Evolutionary conservation across 2,329 filamentous ascomycete species (phyloP).

Genomic region (Fusarium coicis): DNA sequence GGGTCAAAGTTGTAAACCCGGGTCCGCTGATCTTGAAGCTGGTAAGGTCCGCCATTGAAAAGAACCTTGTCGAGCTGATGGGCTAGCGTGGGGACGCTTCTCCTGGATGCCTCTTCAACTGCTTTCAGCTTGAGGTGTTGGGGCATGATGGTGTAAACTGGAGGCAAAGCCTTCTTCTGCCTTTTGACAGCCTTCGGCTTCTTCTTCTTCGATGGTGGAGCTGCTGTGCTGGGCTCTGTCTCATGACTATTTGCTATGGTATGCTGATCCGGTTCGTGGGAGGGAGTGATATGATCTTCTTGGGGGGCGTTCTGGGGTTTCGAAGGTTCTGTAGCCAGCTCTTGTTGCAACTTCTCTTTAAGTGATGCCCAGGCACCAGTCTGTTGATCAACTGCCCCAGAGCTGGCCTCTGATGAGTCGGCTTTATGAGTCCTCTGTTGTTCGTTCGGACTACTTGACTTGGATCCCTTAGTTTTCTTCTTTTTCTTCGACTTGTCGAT

Average conservation of each 20-base stretch:
- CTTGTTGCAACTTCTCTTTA: slow-evolving; percentile 42
- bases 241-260: background rate
- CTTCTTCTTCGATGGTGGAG: background rate
- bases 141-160: slow-evolving; percentile 47
- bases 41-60: slow-evolving; percentile 94
- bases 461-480: slow-evolving; percentile 5
- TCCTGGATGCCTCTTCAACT: slow-evolving; percentile 48
- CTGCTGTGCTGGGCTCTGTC: background rate
- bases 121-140: slow-evolving; percentile 43
- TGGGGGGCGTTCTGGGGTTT: background rate
- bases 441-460: background rate
- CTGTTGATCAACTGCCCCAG: background rate
- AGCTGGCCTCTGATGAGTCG: background rate
- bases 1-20: slow-evolving; percentile 97
- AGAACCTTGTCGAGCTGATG: slow-evolving; percentile 89
- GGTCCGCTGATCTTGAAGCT: slow-evolving; percentile 87
- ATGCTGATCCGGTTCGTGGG: background rate
- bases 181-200: background rate
- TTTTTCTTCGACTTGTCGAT: slow-evolving; percentile 12
- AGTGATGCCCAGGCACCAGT: slow-evolving; percentile 46
- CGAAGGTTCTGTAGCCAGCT: background rate
- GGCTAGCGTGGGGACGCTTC: slow-evolving; percentile 67
- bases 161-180: slow-evolving; percentile 1
- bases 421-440: background rate
- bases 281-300: background rate